These are phyloP conservation scores for Drosera capensis DNA, from an alignment of 148 eudicot genomes.

Conservation along the genomic window DNA sequence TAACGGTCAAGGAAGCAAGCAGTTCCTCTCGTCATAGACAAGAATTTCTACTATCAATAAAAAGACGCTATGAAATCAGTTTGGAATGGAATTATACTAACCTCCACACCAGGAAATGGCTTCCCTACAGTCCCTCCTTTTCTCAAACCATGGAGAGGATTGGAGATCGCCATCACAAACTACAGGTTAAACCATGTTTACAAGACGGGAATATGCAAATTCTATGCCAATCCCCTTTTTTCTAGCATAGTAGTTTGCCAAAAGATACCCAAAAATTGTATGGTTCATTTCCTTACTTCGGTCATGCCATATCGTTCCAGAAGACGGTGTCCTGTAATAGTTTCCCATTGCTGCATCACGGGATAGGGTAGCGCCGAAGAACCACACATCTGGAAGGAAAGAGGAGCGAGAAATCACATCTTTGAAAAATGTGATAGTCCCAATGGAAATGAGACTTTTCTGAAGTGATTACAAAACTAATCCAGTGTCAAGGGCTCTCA, in stretches of 20 bases:
- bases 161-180: slow-evolving; percentile 96
- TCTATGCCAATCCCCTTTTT: neutral
- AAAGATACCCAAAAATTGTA: neutral
- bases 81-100: slow-evolving; percentile 17
- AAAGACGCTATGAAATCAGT: slow-evolving; percentile 2
- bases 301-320: slow-evolving; percentile 99
- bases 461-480: too few relatives aligned
- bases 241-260: neutral
- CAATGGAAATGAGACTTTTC: too few relatives aligned
- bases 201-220: slow-evolving; percentile 3
- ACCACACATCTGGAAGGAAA: slow-evolving; percentile 66
- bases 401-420: neutral
- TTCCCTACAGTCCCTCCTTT: slow-evolving; percentile 98
- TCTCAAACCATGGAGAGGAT: slow-evolving; percentile 62
- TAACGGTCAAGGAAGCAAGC: too few relatives aligned
- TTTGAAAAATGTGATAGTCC: neutral
- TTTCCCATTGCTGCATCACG: slow-evolving; percentile 95
- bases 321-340: slow-evolving; percentile 76
- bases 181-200: slow-evolving; percentile 16
- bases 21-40: too few relatives aligned
- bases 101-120: slow-evolving; percentile 94
- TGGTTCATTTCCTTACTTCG: slow-evolving; percentile 39
- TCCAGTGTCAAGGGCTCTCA: too few relatives aligned
- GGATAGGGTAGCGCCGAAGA: slow-evolving; percentile 98
- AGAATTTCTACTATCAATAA: too few relatives aligned